These are phyloP conservation scores for Zoysia pacifica DNA, from an alignment of 176 grass and related monocot genomes.

Conservation along the genomic window DNA sequence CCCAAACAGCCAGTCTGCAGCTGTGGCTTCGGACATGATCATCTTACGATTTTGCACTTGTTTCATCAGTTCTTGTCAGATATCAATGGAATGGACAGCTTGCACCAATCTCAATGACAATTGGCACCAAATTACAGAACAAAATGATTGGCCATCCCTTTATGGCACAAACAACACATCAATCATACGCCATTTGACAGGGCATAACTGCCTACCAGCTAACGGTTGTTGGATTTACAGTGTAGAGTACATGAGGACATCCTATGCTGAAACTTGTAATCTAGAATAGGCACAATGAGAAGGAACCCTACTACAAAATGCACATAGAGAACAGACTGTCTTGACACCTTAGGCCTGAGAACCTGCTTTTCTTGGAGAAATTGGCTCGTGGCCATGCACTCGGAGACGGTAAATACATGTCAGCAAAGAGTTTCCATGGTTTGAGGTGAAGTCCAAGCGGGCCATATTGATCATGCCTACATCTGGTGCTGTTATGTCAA, in stretches of 20 bases:
- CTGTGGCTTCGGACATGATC: neutral
- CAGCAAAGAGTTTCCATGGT: constrained; percentile 62
- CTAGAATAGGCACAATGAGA: constrained; percentile 12
- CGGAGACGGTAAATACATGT: constrained; percentile 79
- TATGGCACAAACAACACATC: constrained; percentile 20
- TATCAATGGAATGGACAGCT: neutral
- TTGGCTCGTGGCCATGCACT: constrained; percentile 60
- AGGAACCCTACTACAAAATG: constrained; percentile 7
- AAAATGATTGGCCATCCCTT: neutral
- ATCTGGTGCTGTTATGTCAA: constrained; percentile 35
- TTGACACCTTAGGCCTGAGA: constrained; percentile 24
- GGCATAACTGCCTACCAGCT: neutral
- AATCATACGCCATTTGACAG: constrained; percentile 6
- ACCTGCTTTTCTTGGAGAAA: constrained; percentile 5
- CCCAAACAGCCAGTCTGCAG: neutral
- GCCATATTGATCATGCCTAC: constrained; percentile 55
- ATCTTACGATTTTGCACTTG: neutral
- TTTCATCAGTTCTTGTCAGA: neutral
- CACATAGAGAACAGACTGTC: constrained; percentile 2
- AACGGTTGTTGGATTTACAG: constrained; percentile 41
- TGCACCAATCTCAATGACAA: neutral
- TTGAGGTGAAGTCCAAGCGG: constrained; percentile 66
- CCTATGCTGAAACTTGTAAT: constrained; percentile 27
- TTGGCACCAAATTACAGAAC: neutral
- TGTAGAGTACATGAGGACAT: constrained; percentile 30